phyloP scores from a whole-genome alignment of 176 grass and related monocot species.

The Aechmea fasciata region DNA sequence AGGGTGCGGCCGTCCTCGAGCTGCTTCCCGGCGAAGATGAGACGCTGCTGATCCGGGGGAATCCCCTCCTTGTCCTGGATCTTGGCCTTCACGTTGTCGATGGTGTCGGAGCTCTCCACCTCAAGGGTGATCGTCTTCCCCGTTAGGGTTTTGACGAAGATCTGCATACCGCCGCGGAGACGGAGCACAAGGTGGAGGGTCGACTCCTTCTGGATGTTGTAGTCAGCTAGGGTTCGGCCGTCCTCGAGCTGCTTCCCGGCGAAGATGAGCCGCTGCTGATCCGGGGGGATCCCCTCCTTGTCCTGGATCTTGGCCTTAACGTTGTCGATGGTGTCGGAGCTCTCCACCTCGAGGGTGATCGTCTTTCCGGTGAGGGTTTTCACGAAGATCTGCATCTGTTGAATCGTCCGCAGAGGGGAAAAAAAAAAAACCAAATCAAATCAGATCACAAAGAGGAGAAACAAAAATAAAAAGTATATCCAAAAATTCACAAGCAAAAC shows the following conservation, averaged over 20 bases:
- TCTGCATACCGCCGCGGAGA: conserved; percentile 56
- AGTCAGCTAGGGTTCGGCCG: conserved; percentile 40
- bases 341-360: conserved; percentile 49
- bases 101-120: conserved; percentile 42
- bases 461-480: too few species aligned
- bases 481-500: too few species aligned
- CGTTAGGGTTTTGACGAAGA: conserved; percentile 57
- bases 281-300: conserved; percentile 62
- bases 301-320: conserved; percentile 80
- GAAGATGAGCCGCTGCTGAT: conserved; percentile 58
- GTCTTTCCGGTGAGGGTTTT: conserved; percentile 81
- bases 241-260: conserved; percentile 63
- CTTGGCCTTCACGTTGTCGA: conserved; percentile 55
- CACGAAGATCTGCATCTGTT: conserved; percentile 74
- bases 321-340: conserved; percentile 49
- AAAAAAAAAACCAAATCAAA: too few species aligned
- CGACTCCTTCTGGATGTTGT: conserved; percentile 79
- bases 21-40: conserved; percentile 55
- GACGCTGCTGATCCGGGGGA: conserved; percentile 50
- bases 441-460: too few species aligned
- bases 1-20: conserved; percentile 61
- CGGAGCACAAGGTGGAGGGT: conserved; percentile 66
- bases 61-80: conserved; percentile 75
- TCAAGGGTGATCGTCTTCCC: conserved; percentile 60
- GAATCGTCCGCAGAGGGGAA: too few species aligned